A percentile compares a stretch with the other conserved stretches of the same genome.
phyloP scores from a whole-genome alignment of 2,329 filamentous ascomycete species.

The Ploettnerulaceae sp. region DNA sequence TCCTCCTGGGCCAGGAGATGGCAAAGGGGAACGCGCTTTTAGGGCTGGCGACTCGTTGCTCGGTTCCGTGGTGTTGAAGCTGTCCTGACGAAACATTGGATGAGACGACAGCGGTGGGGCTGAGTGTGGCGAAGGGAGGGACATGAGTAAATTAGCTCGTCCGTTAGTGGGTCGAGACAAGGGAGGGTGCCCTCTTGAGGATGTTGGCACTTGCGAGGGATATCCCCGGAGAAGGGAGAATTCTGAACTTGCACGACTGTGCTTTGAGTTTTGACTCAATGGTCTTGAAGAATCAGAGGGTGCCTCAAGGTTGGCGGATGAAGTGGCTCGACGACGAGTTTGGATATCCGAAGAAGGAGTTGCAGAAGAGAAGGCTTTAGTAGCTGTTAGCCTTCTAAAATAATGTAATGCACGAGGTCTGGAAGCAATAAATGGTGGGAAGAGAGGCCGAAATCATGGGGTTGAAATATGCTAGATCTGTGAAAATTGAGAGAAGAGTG shows the following conservation, averaged over 20 bases:
- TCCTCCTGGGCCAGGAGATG: slow-evolving; percentile 19
- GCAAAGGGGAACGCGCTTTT: slow-evolving; percentile 21
- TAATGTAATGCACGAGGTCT: neutral
- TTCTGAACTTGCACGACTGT: slow-evolving; percentile 68
- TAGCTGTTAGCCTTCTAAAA: slow-evolving; percentile 1
- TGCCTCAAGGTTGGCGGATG: slow-evolving; percentile 56
- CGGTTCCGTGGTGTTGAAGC: slow-evolving; percentile 21
- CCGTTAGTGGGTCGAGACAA: slow-evolving; percentile 33
- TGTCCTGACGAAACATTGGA: slow-evolving; percentile 31
- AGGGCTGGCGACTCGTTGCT: slow-evolving; percentile 11
- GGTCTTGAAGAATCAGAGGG: slow-evolving; percentile 48
- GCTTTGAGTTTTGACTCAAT: slow-evolving; percentile 57
- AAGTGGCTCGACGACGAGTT: slow-evolving; percentile 53
- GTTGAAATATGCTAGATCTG: no score
- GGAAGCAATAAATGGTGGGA: neutral
- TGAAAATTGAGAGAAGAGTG: no score
- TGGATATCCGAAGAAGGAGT: slow-evolving; percentile 17
- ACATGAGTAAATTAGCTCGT: slow-evolving; percentile 21
- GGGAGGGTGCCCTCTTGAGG: slow-evolving; percentile 27
- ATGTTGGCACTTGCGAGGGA: slow-evolving; percentile 41
- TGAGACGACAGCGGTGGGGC: slow-evolving; percentile 32
- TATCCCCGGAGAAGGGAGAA: slow-evolving; percentile 55
- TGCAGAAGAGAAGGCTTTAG: slow-evolving; percentile 1
- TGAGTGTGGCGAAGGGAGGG: slow-evolving; percentile 28
- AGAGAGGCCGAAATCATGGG: neutral